Evolutionary conservation across 164 flowering plant genomes (phyloP).

Genomic region (Aristolochia fimbriata): DNA sequence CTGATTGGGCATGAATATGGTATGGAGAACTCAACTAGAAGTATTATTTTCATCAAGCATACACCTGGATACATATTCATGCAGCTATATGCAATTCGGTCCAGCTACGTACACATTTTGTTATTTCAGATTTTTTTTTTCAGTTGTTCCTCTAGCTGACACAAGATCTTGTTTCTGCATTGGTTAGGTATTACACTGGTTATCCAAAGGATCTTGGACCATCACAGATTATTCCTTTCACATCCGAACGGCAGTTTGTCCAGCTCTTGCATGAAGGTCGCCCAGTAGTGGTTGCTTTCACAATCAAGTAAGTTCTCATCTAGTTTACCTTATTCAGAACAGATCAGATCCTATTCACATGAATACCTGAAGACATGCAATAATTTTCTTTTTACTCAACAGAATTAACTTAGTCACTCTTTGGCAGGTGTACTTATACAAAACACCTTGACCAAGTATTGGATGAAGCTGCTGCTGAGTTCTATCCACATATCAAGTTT

Average conservation of each 20-base stretch:
- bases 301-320: conserved; percentile 44
- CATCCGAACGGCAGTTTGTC: conserved; percentile 89
- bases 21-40: too few relatives aligned
- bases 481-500: conserved; percentile 73
- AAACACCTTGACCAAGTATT: conserved; percentile 70
- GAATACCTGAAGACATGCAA: background rate
- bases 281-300: conserved; percentile 86
- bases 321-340: background rate
- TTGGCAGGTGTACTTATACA: conserved; percentile 53
- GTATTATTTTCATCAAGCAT: too few relatives aligned
- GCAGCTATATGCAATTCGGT: background rate
- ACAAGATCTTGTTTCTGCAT: background rate
- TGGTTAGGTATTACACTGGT: conserved; percentile 75
- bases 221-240: conserved; percentile 67
- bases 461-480: conserved; percentile 86
- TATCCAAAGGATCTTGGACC: conserved; percentile 92
- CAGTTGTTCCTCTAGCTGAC: background rate
- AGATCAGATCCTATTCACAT: background rate
- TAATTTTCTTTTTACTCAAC: background rate
- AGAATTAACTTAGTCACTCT: background rate
- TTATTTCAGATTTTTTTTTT: background rate
- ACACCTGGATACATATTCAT: background rate
- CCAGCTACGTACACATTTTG: background rate
- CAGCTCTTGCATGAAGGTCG: conserved; percentile 77
- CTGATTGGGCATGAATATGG: too few relatives aligned